These are phyloP conservation scores for Adansonia gregorii DNA, from an alignment of 441 rosid genomes.

Conservation along the genomic window DNA sequence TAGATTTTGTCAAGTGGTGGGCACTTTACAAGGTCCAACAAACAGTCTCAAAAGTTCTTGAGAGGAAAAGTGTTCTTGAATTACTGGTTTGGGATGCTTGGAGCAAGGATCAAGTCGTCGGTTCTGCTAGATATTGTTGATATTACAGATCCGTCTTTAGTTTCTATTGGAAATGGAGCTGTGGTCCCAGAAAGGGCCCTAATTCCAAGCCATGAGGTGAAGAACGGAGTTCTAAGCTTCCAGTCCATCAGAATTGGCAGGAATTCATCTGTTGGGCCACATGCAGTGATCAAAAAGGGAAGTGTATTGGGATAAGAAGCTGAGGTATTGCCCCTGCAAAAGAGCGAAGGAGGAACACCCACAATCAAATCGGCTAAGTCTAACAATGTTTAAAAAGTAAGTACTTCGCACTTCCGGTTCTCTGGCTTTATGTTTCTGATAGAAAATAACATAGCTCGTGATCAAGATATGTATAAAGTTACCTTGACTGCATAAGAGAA, in stretches of 20 bases:
- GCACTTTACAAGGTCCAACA: slow-evolving; percentile 72
- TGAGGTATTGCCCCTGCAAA: slow-evolving; percentile 56
- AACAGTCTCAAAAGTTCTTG: slow-evolving; percentile 58
- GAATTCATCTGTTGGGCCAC: slow-evolving; percentile 61
- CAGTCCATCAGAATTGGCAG: slow-evolving; percentile 53
- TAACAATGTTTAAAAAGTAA: slow-evolving; percentile 41
- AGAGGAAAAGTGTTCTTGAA: slow-evolving; percentile 68
- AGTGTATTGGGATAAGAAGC: slow-evolving; percentile 51
- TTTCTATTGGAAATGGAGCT: slow-evolving; percentile 67
- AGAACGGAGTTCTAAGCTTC: slow-evolving; percentile 57
- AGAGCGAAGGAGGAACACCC: slow-evolving; percentile 46
- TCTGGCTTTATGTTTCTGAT: neutral
- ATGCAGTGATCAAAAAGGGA: slow-evolving; percentile 69
- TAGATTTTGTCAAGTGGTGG: slow-evolving; percentile 73
- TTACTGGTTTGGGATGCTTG: slow-evolving; percentile 67
- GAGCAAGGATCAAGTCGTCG: slow-evolving; percentile 66
- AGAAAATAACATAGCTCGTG: neutral
- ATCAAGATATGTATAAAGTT: neutral
- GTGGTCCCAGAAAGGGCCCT: slow-evolving; percentile 68
- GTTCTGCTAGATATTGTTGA: slow-evolving; percentile 61
- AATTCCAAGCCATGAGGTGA: slow-evolving; percentile 70
- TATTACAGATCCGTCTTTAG: slow-evolving; percentile 69
- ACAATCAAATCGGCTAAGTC: slow-evolving; percentile 36
- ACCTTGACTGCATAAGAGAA: neutral
- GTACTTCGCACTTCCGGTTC: slow-evolving; percentile 16